Evolutionary conservation across 2,329 filamentous ascomycete genomes (phyloP).

Genomic region (Fusarium pseudoanthophilum): DNA sequence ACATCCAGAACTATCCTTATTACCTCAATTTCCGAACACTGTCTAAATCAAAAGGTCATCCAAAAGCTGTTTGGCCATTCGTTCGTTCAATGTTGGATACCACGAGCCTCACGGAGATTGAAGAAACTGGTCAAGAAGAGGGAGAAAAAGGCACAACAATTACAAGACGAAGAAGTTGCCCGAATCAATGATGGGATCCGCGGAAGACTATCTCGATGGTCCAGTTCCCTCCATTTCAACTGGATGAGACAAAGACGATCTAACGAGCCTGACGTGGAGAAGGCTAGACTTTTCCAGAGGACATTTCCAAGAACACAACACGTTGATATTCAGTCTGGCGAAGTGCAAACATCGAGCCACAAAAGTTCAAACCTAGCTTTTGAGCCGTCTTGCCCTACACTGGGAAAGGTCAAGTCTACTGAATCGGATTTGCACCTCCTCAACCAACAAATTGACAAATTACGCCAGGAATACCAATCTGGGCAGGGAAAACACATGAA

Average conservation of each 20-base stretch:
- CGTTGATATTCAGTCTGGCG: accelerated
- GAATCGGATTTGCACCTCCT: background rate
- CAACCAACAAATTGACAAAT: background rate
- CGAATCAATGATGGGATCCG: accelerated
- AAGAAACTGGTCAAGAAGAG: background rate
- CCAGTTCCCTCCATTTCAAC: accelerated
- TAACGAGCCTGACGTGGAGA: background rate
- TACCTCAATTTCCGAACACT: accelerated
- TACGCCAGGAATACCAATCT: background rate
- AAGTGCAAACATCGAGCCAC: accelerated
- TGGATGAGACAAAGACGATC: background rate
- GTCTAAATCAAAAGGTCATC: background rate
- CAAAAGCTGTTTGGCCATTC: background rate
- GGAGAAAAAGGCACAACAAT: background rate
- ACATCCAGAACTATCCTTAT: background rate
- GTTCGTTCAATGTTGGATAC: background rate
- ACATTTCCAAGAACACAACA: accelerated
- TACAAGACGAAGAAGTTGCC: background rate
- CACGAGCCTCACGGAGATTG: background rate
- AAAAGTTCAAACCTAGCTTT: accelerated
- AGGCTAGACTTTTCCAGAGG: accelerated
- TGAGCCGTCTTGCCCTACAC: accelerated
- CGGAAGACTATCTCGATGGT: accelerated
- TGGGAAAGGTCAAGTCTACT: accelerated
- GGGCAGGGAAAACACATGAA: background rate